These are phyloP conservation scores for Lactarius quietus DNA, from an alignment of 768 basidiomycete species.

Conservation along the genomic window DNA sequence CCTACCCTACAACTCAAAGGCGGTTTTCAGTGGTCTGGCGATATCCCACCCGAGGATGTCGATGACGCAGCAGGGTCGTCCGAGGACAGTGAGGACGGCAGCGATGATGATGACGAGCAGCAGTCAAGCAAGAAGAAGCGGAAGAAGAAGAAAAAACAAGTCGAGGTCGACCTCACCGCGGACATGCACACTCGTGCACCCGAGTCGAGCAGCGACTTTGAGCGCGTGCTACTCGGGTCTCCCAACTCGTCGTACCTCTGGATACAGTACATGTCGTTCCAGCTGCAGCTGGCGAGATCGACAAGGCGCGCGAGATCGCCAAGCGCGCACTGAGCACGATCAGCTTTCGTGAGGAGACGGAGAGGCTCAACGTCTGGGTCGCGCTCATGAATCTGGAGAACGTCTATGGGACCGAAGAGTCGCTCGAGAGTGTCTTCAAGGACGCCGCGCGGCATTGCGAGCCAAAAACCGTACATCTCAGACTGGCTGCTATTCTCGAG, in stretches of 20 bases:
- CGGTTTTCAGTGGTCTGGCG: constrained; percentile 72
- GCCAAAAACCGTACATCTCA: constrained; percentile 84
- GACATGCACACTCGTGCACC: constrained; percentile 84
- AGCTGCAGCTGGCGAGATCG: constrained; percentile 95
- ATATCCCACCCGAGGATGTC: constrained; percentile 35
- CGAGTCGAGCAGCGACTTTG: constrained; percentile 92
- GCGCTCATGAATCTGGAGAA: constrained; percentile 95
- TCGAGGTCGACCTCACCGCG: constrained; percentile 77
- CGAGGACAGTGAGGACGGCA: constrained; percentile 48
- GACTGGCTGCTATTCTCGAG: constrained; percentile 80
- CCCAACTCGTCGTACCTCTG: constrained; percentile 97
- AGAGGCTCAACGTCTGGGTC: constrained; percentile 97
- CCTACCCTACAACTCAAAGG: constrained; percentile 49
- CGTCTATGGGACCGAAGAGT: constrained; percentile 81
- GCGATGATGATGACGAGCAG: constrained; percentile 46
- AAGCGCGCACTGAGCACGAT: constrained; percentile 82
- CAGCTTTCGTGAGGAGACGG: constrained; percentile 92
- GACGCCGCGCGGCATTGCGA: constrained; percentile 90
- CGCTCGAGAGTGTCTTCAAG: constrained; percentile 77
- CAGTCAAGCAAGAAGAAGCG: constrained; percentile 58
- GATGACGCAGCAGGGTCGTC: constrained; percentile 44
- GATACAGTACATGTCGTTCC: constrained; percentile 99
- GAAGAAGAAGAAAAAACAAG: constrained; percentile 63
- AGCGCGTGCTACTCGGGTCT: constrained; percentile 86
- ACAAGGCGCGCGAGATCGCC: constrained; percentile 88